Evolutionary conservation across 169 alveolate species (phyloP).

Genomic region (Cyclospora cayetanensis): DNA sequence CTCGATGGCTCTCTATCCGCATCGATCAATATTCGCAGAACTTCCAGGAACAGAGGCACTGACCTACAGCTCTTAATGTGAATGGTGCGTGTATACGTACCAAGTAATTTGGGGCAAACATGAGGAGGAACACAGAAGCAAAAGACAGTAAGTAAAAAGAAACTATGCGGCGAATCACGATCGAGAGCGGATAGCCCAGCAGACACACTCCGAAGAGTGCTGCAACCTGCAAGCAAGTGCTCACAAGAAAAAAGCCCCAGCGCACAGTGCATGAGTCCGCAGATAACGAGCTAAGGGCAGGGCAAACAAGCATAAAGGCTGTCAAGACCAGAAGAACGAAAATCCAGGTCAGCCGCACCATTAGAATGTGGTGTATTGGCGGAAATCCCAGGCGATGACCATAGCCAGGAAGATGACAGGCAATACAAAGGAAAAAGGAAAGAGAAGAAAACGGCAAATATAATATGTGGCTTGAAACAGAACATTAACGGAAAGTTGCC

Average conservation of each 20-base stretch:
- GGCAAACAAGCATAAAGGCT: too few relatives aligned
- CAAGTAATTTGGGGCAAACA: constrained; percentile 21
- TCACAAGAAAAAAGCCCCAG: background rate
- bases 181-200: constrained; percentile 21
- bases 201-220: constrained; percentile 44
- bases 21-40: too few relatives aligned
- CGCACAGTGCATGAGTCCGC: background rate
- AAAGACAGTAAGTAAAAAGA: background rate
- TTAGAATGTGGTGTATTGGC: too few relatives aligned
- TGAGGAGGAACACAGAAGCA: background rate
- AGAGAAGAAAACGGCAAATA: background rate
- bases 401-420: background rate
- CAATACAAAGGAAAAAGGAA: background rate
- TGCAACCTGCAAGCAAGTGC: background rate
- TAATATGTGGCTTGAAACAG: background rate
- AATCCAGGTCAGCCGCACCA: too few relatives aligned
- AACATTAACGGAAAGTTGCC: background rate
- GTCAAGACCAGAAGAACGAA: too few relatives aligned
- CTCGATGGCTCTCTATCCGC: too few relatives aligned
- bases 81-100: background rate
- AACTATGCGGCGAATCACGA: background rate
- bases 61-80: too few relatives aligned
- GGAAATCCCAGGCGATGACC: background rate
- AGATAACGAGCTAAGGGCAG: too few relatives aligned
- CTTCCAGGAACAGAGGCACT: too few relatives aligned